A percentile compares a stretch with the other conserved stretches of the same genome.
Conservation (phyloP, 306 rosid genomes). For the Fragaria nilgerrensis region DNA sequence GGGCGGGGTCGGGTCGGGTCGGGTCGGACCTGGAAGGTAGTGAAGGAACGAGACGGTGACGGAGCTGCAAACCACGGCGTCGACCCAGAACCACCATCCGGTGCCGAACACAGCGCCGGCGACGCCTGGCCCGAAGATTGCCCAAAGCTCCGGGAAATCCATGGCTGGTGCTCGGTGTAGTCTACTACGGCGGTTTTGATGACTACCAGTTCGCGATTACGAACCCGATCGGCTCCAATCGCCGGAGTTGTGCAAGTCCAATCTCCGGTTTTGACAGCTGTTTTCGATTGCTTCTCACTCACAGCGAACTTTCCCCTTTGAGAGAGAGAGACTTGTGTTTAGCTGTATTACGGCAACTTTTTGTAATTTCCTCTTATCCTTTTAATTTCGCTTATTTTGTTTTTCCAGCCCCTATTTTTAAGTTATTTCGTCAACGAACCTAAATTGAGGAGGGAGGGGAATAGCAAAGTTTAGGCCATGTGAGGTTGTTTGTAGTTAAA, state of each 20-base stretch:
- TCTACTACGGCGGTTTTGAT: neutral
- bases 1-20: neutral
- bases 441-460: no score
- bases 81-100: constrained; percentile 99
- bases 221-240: neutral
- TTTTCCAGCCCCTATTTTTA: neutral
- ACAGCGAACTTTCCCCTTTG: neutral
- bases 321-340: neutral
- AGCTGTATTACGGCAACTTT: neutral
- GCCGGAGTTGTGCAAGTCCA: neutral
- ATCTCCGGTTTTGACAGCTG: neutral
- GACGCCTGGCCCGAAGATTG: constrained; percentile 91
- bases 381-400: neutral
- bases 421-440: no score
- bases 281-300: neutral
- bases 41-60: constrained; percentile 74
- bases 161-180: constrained; percentile 20
- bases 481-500: no score
- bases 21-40: constrained; percentile 78
- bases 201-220: neutral
- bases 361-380: neutral
- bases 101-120: constrained; percentile 91
- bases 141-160: constrained; percentile 90
- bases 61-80: constrained; percentile 95
- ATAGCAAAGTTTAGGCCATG: no score